Base-by-base conservation (phyloP, 2,329 filamentous ascomycete genomes). In the Aspergillus intermedius region DNA sequence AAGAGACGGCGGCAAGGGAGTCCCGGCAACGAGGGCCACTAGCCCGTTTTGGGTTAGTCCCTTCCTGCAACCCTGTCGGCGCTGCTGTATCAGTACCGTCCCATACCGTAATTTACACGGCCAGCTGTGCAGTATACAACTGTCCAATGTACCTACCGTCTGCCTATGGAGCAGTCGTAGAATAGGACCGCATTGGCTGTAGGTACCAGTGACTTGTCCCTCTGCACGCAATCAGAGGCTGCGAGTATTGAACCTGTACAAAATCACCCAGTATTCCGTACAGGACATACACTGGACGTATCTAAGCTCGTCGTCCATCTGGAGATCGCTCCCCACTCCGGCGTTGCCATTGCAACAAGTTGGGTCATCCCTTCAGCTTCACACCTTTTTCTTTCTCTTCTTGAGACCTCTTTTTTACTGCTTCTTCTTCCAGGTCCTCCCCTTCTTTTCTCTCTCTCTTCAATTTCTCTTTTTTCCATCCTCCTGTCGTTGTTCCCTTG, bases 311-410 rank as follows among this genome's bases (percentile, higher is more conserved):
- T 52, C 49, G 54, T 50, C 55, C 47, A 65, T 61, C 61, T 62
- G 61, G 61, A 65, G 64, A 67, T 67, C 64, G 23, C 64, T 67
- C 65, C 64, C 64, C 65, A 67, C 65, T 66, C 56, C 56, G 60
- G 56, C 65, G 65, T 68, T 67, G 65, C 65, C 64, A 67, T 68
- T 67, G 66, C 65, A 69, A 68, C 65, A 68, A 66, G 34, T 37
- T 37, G 1, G 60, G 56, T 56, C 64, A 66, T 66, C 64, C 64
- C 60, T 64, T 66, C 63, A 66, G 63, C 64, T 67, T 68, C 66
- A 64, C 58, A 61, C 25, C 59, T 61, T 61, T 66, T 61, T 61
- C 62, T 37, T 37, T 19, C 34, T n/a, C n/a, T 15, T 35, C 10
- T 40, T 40, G 58, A 58, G 55, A 53, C 52, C 54, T 55, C 15